Base-by-base conservation (phyloP, 2,329 filamentous ascomycete genomes). In the Diplodia sapinea region DNA sequence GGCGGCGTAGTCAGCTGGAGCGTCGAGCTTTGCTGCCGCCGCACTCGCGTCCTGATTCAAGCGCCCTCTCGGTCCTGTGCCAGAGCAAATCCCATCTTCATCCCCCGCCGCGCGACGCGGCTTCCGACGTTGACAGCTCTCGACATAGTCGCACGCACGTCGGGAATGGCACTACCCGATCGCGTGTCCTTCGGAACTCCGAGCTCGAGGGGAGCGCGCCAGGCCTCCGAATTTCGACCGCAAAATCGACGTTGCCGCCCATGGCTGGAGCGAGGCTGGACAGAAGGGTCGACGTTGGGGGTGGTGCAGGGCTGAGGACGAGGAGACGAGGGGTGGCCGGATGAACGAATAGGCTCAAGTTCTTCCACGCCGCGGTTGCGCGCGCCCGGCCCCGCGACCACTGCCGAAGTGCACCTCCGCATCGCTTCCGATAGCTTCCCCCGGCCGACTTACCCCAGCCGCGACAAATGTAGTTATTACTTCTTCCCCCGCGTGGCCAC, bases 261-360 rank as follows among this genome's bases (percentile, higher is more conserved):
- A 12, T 3, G 49, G 23, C 29, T 36, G 23, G 29, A 23, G 26
- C 20, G 13, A 29, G n/a, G 15, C 29, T 36, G 47, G 26, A 13
- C 5, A 11, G 26, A 49, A 43, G 38, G 47, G 57, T 20, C 40
- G 40, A 62, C 13, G 56, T 43, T 49, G 40, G 38, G 56, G 26
- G 23, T n/a, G 13, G 26, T 36, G 59, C 59, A 63, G 59, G 47
- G 59, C 59, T 15, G 29, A 17, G 47, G 31, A 50, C 6, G 40
- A 23, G 8, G 43, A 7, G 40, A 12, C 40, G 26, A 26, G 26
- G 40, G 31, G 13, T 3, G 9, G 57, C 59, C 59, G 59, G 59
- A 51, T 63, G 47, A 63, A 63, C 59, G 59, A 63, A 63, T 63
- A 63, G 59, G 59, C 59, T 51, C 29, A 11, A 47, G 31, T 63